phyloP scores from a whole-genome alignment of 73 alveolate species.

The Breviolum minutum region DNA sequence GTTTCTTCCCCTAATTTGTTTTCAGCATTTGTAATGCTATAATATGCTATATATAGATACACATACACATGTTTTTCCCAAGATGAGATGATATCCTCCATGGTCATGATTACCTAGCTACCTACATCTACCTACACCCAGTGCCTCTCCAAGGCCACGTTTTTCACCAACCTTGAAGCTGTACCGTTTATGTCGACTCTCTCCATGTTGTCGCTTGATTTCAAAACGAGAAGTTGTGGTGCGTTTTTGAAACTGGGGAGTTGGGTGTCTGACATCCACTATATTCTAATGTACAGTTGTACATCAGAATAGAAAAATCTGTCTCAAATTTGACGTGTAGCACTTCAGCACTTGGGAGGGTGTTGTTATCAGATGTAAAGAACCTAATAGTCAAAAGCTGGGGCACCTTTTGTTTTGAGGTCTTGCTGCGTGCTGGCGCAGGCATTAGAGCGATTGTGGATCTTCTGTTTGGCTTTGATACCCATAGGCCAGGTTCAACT shows the following conservation, averaged over 20 bases:
- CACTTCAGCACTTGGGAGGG: background rate
- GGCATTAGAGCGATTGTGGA: conserved; percentile 2
- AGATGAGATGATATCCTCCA: too few species aligned
- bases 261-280: too few species aligned
- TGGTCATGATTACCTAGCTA: too few species aligned
- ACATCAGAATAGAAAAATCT: too few species aligned
- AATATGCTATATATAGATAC: too few species aligned
- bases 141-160: background rate
- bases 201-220: conserved; percentile 41
- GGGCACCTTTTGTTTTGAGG: background rate
- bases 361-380: background rate
- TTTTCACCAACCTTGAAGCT: conserved; percentile 51
- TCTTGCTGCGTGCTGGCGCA: conserved; percentile 32
- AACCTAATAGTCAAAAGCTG: background rate
- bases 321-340: too few species aligned
- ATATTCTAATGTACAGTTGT: too few species aligned
- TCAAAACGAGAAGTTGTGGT: background rate
- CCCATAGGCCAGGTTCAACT: background rate
- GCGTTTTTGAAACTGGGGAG: background rate
- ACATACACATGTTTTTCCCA: too few species aligned
- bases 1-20: too few species aligned
- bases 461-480: conserved; percentile 22
- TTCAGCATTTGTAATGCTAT: too few species aligned
- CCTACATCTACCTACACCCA: background rate
- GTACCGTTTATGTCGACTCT: conserved; percentile 52